Evolutionary conservation across 2,329 filamentous ascomycete genomes (phyloP).

Genomic region (Colletotrichum tropicale): DNA sequence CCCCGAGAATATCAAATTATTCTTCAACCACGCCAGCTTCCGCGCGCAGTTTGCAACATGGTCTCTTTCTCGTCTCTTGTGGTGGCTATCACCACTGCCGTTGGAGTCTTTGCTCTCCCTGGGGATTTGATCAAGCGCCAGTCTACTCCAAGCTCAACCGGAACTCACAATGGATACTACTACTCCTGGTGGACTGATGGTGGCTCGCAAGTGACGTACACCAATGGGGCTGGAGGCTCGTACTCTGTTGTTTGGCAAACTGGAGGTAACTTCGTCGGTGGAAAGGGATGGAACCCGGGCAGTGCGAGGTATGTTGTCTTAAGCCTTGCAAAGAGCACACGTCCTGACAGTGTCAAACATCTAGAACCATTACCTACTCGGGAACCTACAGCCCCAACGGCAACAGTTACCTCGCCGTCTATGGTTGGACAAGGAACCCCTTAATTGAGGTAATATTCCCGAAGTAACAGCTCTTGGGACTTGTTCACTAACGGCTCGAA

Average conservation of each 20-base stretch:
- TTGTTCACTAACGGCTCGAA: neutral
- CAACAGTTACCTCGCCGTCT: slow-evolving; percentile 42
- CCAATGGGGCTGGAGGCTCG: slow-evolving; percentile 43
- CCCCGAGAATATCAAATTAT: neutral
- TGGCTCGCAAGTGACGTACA: slow-evolving; percentile 43
- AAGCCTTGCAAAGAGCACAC: slow-evolving; percentile 6
- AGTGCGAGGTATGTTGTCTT: slow-evolving; percentile 43
- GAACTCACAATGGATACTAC: slow-evolving; percentile 46
- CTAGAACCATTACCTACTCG: slow-evolving; percentile 34
- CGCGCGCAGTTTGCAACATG: neutral
- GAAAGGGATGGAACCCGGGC: slow-evolving; percentile 64
- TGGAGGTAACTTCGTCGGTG: slow-evolving; percentile 58
- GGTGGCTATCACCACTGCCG: neutral
- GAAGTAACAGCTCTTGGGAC: neutral
- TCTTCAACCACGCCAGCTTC: neutral
- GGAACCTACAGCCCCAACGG: slow-evolving; percentile 41
- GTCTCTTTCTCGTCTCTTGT: neutral
- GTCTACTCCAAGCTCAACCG: slow-evolving; percentile 38
- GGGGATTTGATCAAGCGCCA: slow-evolving; percentile 5
- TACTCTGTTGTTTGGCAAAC: slow-evolving; percentile 51
- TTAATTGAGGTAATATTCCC: neutral
- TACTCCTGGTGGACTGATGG: slow-evolving; percentile 56
- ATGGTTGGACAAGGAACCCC: slow-evolving; percentile 41
- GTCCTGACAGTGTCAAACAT: neutral
- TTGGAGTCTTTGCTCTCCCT: neutral